Conservation (phyloP, 129 eudicot genomes). For the Solidago caesia region DNA sequence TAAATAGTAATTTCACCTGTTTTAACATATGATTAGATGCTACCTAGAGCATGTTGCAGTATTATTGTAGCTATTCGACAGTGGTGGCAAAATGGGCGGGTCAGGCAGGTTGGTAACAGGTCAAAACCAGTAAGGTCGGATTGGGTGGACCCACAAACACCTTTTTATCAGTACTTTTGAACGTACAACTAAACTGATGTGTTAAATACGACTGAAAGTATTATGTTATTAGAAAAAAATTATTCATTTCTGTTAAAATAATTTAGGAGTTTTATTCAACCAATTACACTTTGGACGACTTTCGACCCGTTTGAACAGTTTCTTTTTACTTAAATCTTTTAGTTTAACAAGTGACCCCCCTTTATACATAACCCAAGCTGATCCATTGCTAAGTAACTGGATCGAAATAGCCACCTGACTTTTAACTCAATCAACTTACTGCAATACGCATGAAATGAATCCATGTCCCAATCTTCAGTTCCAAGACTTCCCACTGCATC, state of each 20-base stretch:
- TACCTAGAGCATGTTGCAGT: slow-evolving; percentile 11
- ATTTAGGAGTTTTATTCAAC: neutral
- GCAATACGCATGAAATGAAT: slow-evolving; percentile 99
- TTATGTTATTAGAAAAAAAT: neutral
- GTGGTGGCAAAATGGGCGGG: neutral
- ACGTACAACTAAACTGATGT: neutral
- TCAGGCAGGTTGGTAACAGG: neutral
- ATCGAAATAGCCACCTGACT: neutral
- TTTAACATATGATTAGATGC: slow-evolving; percentile 17
- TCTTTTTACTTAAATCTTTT: neutral
- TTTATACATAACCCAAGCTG: neutral
- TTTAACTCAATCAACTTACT: slow-evolving; percentile 48
- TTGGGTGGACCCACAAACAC: neutral
- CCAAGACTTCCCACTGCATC: slow-evolving; percentile 99
- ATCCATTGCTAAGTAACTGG: neutral
- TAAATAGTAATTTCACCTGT: slow-evolving; percentile 95
- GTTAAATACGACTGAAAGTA: neutral
- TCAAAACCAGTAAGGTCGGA: neutral
- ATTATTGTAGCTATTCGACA: neutral
- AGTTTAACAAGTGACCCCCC: neutral
- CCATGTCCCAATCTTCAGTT: slow-evolving; percentile 98
- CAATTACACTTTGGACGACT: neutral
- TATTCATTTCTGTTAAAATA: neutral
- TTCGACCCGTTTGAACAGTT: neutral
- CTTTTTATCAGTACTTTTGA: neutral